Evolutionary conservation across 75 land plant genomes (phyloP).

Genomic region (Gnetum montanum): DNA sequence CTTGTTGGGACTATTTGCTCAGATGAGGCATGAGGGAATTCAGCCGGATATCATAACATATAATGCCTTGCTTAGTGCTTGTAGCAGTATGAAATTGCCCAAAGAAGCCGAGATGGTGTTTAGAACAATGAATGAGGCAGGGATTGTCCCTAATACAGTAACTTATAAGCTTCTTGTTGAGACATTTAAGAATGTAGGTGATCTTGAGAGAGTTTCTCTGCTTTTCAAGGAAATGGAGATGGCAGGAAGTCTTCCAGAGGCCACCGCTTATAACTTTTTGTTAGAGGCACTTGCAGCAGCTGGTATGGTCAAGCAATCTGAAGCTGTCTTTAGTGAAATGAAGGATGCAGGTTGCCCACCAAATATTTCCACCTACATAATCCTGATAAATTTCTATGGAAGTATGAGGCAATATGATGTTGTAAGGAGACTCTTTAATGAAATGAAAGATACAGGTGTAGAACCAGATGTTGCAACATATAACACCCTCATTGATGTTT

Average conservation of each 20-base stretch:
- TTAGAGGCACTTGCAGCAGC: slow-evolving; percentile 61
- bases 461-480: slow-evolving; percentile 83
- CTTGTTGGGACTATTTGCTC: slow-evolving; percentile 75
- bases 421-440: slow-evolving; percentile 71
- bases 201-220: slow-evolving; percentile 54
- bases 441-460: slow-evolving; percentile 85
- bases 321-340: slow-evolving; percentile 84
- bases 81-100: slow-evolving; percentile 57
- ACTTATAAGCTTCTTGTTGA: slow-evolving; percentile 74
- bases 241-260: slow-evolving; percentile 78
- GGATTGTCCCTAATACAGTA: slow-evolving; percentile 63
- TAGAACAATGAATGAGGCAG: slow-evolving; percentile 90
- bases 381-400: slow-evolving; percentile 76
- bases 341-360: slow-evolving; percentile 76
- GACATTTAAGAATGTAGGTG: slow-evolving; percentile 48
- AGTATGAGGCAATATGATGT: slow-evolving; percentile 74
- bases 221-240: slow-evolving; percentile 77
- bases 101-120: slow-evolving; percentile 97
- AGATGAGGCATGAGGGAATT: slow-evolving; percentile 92
- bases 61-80: slow-evolving; percentile 82
- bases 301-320: slow-evolving; percentile 53
- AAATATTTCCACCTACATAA: slow-evolving; percentile 75
- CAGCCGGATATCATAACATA: slow-evolving; percentile 93
- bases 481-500: slow-evolving; percentile 76
- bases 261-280: slow-evolving; percentile 65